Base-by-base conservation (phyloP, 2,329 filamentous ascomycete species). In the Sporothrix dimorphospora region DNA sequence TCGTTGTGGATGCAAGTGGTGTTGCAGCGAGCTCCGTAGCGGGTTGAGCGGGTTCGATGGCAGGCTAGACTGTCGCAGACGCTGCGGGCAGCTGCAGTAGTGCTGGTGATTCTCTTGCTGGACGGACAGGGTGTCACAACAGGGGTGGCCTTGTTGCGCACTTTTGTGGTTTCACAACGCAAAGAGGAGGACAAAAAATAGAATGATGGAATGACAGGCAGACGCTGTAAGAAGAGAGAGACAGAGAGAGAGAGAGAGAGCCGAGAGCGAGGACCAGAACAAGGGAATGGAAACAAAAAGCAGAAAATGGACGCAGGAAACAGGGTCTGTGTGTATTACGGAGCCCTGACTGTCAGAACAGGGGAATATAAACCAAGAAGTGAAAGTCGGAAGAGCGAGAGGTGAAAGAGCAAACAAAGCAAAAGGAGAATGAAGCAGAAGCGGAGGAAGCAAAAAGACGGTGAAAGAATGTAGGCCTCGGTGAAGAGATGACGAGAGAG, bases 161-260 rank as follows among this genome's bases (percentile, higher is more conserved):
- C 21, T 27, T 45, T 55, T 16, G 21, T 47, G 38, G 70, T 71
- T 71, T 71, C 70, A 71, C 70, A 65, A 70, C 55, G 21, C 69
- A 55, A 45, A 30, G 27, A 38, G 40, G 55, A 70, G 21, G 42
- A 45, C 14, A 49, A 21, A 66, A 66, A 66, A n/a, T 65, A 66
- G 42, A 49, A 66, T 42, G 42, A 66, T 45, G n/a, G 42, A 49
- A n/a, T 30, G 59, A 16, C n/a, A 63, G 21, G 24, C 9, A 42
- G 16, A 12, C 14, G 21, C 24, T 59, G 14, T 38, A 4, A 12
- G 30, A 21, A 61, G 30, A 4, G n/a, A 42, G 12, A n/a, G 19
- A 27, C 38, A 16, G 19, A 24, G 11, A 16, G 11, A 42, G 12
- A n/a, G 19, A 27, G 59, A 16, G 19, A 24, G 11, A 16, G 11